Base-by-base conservation (phyloP, 129 eudicot species). In the Flaveria linearis region DNA sequence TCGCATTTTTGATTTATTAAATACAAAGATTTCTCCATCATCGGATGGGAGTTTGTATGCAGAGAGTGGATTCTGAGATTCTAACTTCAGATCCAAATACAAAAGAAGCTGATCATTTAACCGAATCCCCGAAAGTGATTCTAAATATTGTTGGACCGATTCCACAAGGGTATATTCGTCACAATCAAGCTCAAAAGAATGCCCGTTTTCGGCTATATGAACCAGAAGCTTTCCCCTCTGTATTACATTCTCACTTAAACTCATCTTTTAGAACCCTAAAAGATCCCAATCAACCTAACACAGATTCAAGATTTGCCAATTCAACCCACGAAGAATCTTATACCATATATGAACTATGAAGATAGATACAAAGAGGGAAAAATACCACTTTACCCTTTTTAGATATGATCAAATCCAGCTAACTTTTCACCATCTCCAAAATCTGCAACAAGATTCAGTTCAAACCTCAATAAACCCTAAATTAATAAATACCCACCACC, bases 151-250 rank as follows among this genome's bases (percentile, higher is more conserved):
- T 82, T 91, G 93, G 47, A 94, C 83, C 3, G 87, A 80, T 82
- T 94, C 97, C 42, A 94, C 98, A 28, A 83, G 76, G 41, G 93
- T 87, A 36, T 85, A 85, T 60, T 88, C 97, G 57, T 94, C 96
- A 72, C 97, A 94, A 50, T 87, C 91, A 1, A 94, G 78, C 72
- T 87, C 84, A 42, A 83, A 85, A 7, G 98, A 87, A 76, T 89
- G 97, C n/a, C 98, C 98, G 79, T 94, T 94, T 78, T 94, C 97
- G 28, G 97, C 98, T 53, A 91, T 78, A 64, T 85, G 97, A 83
- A 94, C 95, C 69, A 87, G 18, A 66, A 94, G 87, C 84, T 91
- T 94, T 26, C 97, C 96, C 81, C 82, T 87, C 61, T 78, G 91
- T 68, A 85, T 81, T 16, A 86, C 88, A 50, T 79, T 89, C 52